A percentile compares a stretch with the other conserved stretches of the same genome.
Evolutionary conservation across 2,329 filamentous ascomycete species (phyloP).

Genomic region (Lachnellula willkommii): DNA sequence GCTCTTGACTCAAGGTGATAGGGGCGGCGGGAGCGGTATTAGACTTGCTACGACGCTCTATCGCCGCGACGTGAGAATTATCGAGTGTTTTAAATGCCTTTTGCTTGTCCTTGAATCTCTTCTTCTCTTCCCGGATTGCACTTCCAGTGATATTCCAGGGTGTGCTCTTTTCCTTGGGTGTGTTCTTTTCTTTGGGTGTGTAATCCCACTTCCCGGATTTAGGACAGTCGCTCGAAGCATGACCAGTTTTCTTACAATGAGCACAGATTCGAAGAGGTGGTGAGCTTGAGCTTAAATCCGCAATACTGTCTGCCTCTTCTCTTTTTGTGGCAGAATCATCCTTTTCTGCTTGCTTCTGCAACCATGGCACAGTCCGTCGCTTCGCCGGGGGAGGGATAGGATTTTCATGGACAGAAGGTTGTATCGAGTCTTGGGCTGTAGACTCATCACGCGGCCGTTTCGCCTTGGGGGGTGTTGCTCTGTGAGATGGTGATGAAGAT

Average conservation of each 20-base stretch:
- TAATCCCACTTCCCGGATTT: slow-evolving; percentile 11
- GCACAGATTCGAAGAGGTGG: slow-evolving; percentile 16
- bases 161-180: slow-evolving; percentile 34
- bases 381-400: slow-evolving; percentile 32
- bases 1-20: slow-evolving; percentile 69
- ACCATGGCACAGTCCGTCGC: slow-evolving; percentile 32
- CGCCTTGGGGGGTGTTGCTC: slow-evolving; percentile 28
- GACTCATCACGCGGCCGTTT: slow-evolving; percentile 14
- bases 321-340: slow-evolving; percentile 15
- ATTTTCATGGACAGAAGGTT: slow-evolving; percentile 9
- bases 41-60: slow-evolving; percentile 38
- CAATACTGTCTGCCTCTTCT: slow-evolving; percentile 14
- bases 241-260: slow-evolving; percentile 18
- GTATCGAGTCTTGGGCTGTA: slow-evolving; percentile 2
- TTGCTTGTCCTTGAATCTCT: slow-evolving; percentile 60
- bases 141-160: slow-evolving; percentile 72
- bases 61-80: slow-evolving; percentile 40
- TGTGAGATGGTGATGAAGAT: slow-evolving; percentile 45
- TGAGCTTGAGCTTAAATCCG: slow-evolving; percentile 10
- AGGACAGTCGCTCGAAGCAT: slow-evolving; percentile 17
- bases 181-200: not conserved
- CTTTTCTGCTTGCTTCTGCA: slow-evolving; percentile 30
- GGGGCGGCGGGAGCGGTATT: slow-evolving; percentile 31
- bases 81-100: slow-evolving; percentile 43
- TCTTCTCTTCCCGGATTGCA: slow-evolving; percentile 73